Evolutionary conservation across 2,329 filamentous ascomycete genomes (phyloP), one percentile per base, ranked within the genome.

Genomic region (Coniochaeta sp.): DNA sequence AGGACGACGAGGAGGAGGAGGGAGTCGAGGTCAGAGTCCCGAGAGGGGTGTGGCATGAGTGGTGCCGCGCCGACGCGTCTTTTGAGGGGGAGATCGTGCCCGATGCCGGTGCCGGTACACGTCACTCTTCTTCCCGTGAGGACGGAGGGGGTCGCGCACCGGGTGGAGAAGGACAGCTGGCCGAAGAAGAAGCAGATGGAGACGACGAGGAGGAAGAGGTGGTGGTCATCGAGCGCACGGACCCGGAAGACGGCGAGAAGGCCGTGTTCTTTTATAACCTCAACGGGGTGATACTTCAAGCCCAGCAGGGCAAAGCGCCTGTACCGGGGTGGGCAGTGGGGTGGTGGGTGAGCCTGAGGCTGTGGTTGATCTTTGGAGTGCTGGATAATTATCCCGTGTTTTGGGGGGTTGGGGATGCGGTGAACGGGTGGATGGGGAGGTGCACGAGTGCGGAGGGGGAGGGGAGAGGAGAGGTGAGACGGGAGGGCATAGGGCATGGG

Each of bases 211-310:
- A 59, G 6, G 66, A 69, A 2, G 69, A 73, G 0, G 60, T 65
- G 1, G 51, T 77, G 2, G 72, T 76, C 0, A 62, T 73, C 10
- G 75, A 78, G 59, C 68, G 72, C 60, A 78, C 74, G 0, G 68
- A 71, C 14, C 75, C 75, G 0, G 60, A 52, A 5, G 74, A 77
- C 50, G 67, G 71, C 0, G 57, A 65, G 10, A 78, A 78, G 58
- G 65, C 70, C 2, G 53, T 74, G 0, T 78, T 78, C 60, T 78
- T 78, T 55, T 71, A 73, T 64, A 77, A 77, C 49, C 52, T 78
- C 24, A 77, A 77, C 38, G 69, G 69, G 0, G 60, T 72, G 3
- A 62, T 72, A 13, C 57, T 74, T 6, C 57, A 59, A 30, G 61
- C 55, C 12, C 52, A 55, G 18, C 45, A 61, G 9, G 6, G 31